Evolutionary conservation across 2,329 filamentous ascomycete genomes (phyloP).

Genomic region (Cladosporium sp.): DNA sequence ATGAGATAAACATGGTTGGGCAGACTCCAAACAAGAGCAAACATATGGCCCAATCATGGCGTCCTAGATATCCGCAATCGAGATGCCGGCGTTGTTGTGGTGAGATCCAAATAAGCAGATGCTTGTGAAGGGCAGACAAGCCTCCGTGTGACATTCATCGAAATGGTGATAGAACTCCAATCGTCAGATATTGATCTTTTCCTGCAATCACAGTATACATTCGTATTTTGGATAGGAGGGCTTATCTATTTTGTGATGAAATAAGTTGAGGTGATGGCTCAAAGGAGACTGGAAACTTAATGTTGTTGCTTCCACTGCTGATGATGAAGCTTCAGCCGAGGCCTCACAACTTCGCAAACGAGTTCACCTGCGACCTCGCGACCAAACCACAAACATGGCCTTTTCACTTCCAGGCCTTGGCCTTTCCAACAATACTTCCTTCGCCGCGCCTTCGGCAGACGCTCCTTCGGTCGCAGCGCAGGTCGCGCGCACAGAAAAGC

Average conservation of each 20-base stretch:
- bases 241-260: too few species aligned
- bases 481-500: conserved; percentile 41
- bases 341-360: not conserved
- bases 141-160: not conserved
- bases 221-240: too few species aligned
- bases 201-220: too few species aligned
- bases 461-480: conserved; percentile 2
- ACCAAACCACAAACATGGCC: conserved; percentile 29
- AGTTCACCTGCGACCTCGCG: conserved; percentile 20
- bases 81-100: not conserved
- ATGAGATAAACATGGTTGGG: not conserved
- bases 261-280: not conserved
- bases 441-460: conserved; percentile 10
- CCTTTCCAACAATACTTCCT: not conserved
- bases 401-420: conserved; percentile 20
- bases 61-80: not conserved
- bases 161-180: too few species aligned
- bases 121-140: not conserved
- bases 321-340: not conserved
- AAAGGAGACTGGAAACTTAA: not conserved
- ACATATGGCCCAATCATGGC: not conserved
- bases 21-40: not conserved
- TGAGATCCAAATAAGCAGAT: not conserved
- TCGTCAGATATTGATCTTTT: too few species aligned
- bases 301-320: not conserved